These are phyloP conservation scores for Collybia nuda DNA, from an alignment of 768 basidiomycete genomes.

Conservation along the genomic window DNA sequence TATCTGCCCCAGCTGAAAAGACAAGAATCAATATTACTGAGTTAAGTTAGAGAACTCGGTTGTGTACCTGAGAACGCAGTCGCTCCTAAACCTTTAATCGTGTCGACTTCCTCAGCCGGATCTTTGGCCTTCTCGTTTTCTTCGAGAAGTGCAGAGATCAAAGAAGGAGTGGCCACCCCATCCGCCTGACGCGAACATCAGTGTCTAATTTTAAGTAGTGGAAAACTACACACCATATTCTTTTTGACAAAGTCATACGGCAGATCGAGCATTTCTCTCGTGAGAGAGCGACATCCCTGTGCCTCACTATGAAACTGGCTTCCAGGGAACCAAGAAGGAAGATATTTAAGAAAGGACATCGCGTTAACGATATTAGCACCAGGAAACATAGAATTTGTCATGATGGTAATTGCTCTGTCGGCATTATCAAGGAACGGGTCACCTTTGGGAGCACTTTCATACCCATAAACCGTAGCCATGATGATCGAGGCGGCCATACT, in stretches of 20 bases:
- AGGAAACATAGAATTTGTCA: slow-evolving; percentile 13
- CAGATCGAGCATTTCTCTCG: slow-evolving; percentile 12
- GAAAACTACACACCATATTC: slow-evolving; percentile 7
- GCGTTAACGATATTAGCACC: slow-evolving; percentile 23
- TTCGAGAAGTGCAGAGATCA: slow-evolving; percentile 10
- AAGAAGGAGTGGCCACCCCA: slow-evolving; percentile 4
- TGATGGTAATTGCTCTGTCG: slow-evolving; percentile 14
- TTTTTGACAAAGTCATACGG: slow-evolving; percentile 14
- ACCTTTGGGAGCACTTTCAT: slow-evolving; percentile 19
- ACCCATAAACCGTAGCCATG: slow-evolving; percentile 27
- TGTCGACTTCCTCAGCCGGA: slow-evolving; percentile 3
- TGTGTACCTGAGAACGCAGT: slow-evolving; percentile 13
- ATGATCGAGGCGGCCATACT: slow-evolving; percentile 13
- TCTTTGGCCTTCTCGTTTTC: neutral
- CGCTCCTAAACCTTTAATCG: slow-evolving; percentile 12
- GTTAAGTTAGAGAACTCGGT: neutral
- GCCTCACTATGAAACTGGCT: slow-evolving; percentile 22
- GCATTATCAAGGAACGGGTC: slow-evolving; percentile 22
- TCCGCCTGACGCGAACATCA: neutral
- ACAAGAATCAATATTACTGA: neutral
- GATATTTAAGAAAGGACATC: slow-evolving; percentile 28
- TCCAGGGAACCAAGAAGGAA: slow-evolving; percentile 38
- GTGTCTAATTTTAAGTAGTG: neutral
- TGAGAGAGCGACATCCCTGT: slow-evolving; percentile 3
- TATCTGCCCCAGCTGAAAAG: slow-evolving; percentile 11